These are phyloP conservation scores for Torrubiellomyces zombiae DNA, from an alignment of 2,329 filamentous ascomycete genomes.

Conservation along the genomic window DNA sequence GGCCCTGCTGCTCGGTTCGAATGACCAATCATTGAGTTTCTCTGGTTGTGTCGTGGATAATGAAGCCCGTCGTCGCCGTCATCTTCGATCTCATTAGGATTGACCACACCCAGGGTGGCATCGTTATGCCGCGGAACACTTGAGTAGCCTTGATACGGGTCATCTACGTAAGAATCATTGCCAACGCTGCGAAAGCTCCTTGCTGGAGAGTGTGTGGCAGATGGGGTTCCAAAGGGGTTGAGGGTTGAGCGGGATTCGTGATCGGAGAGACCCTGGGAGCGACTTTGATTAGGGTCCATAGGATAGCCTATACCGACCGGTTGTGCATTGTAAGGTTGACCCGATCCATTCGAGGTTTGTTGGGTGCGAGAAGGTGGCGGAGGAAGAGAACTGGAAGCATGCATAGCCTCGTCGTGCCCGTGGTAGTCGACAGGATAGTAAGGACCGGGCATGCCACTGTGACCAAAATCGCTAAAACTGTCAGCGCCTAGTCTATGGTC, in stretches of 20 bases:
- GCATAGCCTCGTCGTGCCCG: conserved; percentile 44
- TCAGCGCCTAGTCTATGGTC: conserved; percentile 46
- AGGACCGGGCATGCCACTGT: conserved; percentile 51
- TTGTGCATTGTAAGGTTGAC: conserved; percentile 7
- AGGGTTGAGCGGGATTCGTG: conserved; percentile 27
- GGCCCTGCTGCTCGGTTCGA: conserved; percentile 16
- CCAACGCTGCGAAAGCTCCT: conserved; percentile 31
- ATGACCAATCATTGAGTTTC: conserved; percentile 42
- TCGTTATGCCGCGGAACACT: conserved; percentile 24
- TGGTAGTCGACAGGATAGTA: conserved; percentile 48
- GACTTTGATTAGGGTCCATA: conserved; percentile 2
- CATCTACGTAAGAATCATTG: conserved; percentile 37
- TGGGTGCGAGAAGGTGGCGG: conserved; percentile 20
- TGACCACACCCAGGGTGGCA: conserved; percentile 40
- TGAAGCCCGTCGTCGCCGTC: conserved; percentile 75
- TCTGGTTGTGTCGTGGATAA: conserved; percentile 26
- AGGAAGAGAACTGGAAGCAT: conserved; percentile 19
- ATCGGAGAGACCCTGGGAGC: conserved; percentile 9
- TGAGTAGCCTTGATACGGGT: conserved; percentile 48
- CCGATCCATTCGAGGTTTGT: conserved; percentile 6
- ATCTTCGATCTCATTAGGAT: conserved; percentile 68
- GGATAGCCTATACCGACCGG: conserved; percentile 7
- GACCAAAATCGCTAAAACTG: conserved; percentile 46
- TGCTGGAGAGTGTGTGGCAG: conserved; percentile 23
- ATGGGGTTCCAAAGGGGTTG: conserved; percentile 19